Percentiles rank a stretch among this genome's conserved stretches.
Conservation (phyloP, 768 basidiomycete species). For the Scleroderma citrinum region DNA sequence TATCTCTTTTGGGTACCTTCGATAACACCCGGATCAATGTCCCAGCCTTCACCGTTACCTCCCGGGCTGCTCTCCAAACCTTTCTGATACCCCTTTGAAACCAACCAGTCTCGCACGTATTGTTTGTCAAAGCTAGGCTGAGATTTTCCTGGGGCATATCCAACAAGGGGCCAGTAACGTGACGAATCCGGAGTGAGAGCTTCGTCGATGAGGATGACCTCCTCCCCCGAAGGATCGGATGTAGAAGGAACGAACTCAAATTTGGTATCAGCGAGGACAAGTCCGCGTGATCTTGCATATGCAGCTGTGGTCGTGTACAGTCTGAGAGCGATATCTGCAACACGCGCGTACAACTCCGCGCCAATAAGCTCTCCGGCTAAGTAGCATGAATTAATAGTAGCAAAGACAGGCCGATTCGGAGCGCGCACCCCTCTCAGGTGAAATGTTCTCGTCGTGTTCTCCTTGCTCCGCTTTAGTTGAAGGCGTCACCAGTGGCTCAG, state of each 20-base stretch:
- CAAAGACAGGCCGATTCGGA: neutral
- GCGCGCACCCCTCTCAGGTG: conserved; percentile 63
- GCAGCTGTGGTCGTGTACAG: conserved; percentile 72
- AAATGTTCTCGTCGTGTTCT: conserved; percentile 93
- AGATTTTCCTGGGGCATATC: conserved; percentile 64
- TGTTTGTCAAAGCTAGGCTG: conserved; percentile 98
- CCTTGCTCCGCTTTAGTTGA: conserved; percentile 96
- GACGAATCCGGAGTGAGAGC: conserved; percentile 97
- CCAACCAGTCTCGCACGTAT: conserved; percentile 88
- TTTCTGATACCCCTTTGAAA: conserved; percentile 62
- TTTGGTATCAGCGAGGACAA: conserved; percentile 97
- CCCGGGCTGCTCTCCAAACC: conserved; percentile 72
- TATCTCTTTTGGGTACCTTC: conserved; percentile 75
- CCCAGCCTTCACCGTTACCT: conserved; percentile 70
- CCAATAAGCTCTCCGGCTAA: conserved; percentile 65
- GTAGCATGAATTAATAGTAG: neutral
- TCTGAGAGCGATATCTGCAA: conserved; percentile 55
- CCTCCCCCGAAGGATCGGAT: conserved; percentile 23
- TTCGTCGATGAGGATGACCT: conserved; percentile 89
- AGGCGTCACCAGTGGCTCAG: conserved; percentile 86
- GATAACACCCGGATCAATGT: conserved; percentile 70
- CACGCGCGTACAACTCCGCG: conserved; percentile 50
- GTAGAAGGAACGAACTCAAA: conserved; percentile 89
- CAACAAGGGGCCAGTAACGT: conserved; percentile 85
- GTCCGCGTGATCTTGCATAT: conserved; percentile 65